Evolutionary conservation across 2,329 filamentous ascomycete genomes (phyloP).

Genomic region (Fusarium protoensiforme): DNA sequence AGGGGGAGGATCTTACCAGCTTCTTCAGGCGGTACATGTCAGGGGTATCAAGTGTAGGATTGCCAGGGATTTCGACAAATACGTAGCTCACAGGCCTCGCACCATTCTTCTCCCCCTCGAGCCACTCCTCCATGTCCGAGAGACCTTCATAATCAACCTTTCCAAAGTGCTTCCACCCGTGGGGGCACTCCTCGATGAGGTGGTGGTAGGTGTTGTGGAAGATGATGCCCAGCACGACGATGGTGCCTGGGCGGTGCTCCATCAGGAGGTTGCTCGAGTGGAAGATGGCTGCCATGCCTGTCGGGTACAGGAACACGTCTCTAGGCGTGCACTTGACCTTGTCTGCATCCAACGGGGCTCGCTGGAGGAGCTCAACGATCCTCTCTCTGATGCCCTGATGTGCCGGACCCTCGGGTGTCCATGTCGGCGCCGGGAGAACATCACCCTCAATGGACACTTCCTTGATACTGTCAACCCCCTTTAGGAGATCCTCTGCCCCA

Average conservation of each 20-base stretch:
- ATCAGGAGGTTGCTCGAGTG: constrained; percentile 53
- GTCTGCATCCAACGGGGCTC: constrained; percentile 49
- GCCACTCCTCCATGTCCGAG: constrained; percentile 56
- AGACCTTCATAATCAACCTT: constrained; percentile 55
- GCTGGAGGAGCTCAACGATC: constrained; percentile 54
- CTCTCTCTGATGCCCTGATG: constrained; percentile 54
- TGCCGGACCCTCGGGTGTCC: constrained; percentile 50
- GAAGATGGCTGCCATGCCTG: constrained; percentile 66
- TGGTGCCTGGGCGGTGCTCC: constrained; percentile 47
- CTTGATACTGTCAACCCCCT: constrained; percentile 47
- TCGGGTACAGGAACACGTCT: constrained; percentile 65
- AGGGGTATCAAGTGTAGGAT: constrained; percentile 49
- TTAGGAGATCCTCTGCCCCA: constrained; percentile 56
- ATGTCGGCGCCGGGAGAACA: constrained; percentile 48
- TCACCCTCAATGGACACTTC: constrained; percentile 46
- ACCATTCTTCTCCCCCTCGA: constrained; percentile 52
- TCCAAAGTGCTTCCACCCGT: constrained; percentile 61
- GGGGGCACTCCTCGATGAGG: constrained; percentile 56
- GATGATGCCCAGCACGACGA: constrained; percentile 60
- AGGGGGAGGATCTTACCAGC: constrained; percentile 47
- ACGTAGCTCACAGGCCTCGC: constrained; percentile 57
- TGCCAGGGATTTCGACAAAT: constrained; percentile 58
- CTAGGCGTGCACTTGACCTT: constrained; percentile 36
- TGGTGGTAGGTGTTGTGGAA: constrained; percentile 63
- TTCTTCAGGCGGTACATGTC: constrained; percentile 49